Percentiles rank a stretch among this genome's conserved stretches.
phyloP scores from a whole-genome alignment of 2,329 filamentous ascomycete genomes.

The Diaporthe sp. region DNA sequence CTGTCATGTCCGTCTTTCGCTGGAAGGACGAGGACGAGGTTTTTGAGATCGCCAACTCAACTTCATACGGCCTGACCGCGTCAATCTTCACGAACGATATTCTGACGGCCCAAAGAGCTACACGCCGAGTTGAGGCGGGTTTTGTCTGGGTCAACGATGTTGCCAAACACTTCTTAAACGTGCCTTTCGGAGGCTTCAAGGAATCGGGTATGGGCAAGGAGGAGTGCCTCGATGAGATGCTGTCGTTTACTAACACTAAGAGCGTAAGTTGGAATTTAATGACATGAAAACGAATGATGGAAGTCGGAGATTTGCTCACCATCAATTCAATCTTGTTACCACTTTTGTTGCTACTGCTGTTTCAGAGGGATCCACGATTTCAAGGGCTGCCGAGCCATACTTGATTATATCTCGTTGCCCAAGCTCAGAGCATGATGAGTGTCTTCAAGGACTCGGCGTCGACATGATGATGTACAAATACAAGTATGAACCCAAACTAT shows the following conservation, averaged over 20 bases:
- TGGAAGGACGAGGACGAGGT: slow-evolving; percentile 8
- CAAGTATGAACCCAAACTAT: not conserved
- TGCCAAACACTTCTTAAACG: not conserved
- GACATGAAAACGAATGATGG: not conserved
- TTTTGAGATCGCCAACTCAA: slow-evolving; percentile 3
- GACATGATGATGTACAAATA: not conserved
- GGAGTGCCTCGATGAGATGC: not conserved
- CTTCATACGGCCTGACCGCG: slow-evolving; percentile 14
- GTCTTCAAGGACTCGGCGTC: too few relatives aligned
- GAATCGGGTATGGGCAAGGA: slow-evolving; percentile 28
- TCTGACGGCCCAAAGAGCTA: not conserved
- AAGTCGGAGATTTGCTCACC: not conserved
- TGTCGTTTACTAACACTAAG: not conserved
- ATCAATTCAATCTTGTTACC: not conserved
- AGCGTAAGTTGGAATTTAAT: slow-evolving; percentile 7
- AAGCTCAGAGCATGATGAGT: too few relatives aligned
- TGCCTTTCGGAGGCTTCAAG: slow-evolving; percentile 11
- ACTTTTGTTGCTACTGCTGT: too few relatives aligned
- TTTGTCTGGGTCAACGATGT: slow-evolving; percentile 22
- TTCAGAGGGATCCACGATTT: too few relatives aligned
- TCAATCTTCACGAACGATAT: slow-evolving; percentile 25
- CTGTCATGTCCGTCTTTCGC: slow-evolving; percentile 3
- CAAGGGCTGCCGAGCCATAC: too few relatives aligned
- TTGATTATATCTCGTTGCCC: too few relatives aligned
- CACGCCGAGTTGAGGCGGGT: not conserved